Percentiles rank a stretch among this genome's conserved stretches.
Evolutionary conservation across 345 rosid species (phyloP).

Genomic region (Salix suchowensis): DNA sequence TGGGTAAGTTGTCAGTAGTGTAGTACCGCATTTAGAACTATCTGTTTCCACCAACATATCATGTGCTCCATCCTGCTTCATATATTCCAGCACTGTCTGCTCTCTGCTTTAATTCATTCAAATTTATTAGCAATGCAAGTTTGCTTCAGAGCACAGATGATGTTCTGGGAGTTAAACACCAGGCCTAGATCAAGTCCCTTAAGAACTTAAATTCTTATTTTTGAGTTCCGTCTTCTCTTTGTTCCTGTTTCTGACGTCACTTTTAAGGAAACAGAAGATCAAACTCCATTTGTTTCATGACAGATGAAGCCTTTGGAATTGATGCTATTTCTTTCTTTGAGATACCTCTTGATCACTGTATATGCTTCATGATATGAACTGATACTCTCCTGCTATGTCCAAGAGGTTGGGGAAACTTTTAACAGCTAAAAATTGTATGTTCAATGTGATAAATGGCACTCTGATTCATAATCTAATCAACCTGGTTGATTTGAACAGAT

Average conservation of each 20-base stretch:
- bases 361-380: too few species aligned
- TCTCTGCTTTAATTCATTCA: not conserved
- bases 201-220: not conserved
- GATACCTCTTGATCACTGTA: too few species aligned
- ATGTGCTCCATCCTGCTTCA: not conserved
- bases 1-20: conserved; percentile 34
- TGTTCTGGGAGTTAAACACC: not conserved
- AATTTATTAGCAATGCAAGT: not conserved
- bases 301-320: too few species aligned
- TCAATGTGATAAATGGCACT: too few species aligned
- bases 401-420: too few species aligned
- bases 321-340: too few species aligned
- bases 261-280: too few species aligned
- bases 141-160: not conserved
- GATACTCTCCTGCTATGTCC: too few species aligned
- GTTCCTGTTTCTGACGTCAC: not conserved
- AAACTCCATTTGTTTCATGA: too few species aligned
- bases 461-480: too few species aligned
- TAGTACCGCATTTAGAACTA: not conserved
- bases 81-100: not conserved
- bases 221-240: not conserved
- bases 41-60: not conserved
- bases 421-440: too few species aligned
- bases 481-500: too few species aligned
- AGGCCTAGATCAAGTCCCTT: not conserved